phyloP scores from a whole-genome alignment of 768 basidiomycete genomes.

The Trametes cubensis region DNA sequence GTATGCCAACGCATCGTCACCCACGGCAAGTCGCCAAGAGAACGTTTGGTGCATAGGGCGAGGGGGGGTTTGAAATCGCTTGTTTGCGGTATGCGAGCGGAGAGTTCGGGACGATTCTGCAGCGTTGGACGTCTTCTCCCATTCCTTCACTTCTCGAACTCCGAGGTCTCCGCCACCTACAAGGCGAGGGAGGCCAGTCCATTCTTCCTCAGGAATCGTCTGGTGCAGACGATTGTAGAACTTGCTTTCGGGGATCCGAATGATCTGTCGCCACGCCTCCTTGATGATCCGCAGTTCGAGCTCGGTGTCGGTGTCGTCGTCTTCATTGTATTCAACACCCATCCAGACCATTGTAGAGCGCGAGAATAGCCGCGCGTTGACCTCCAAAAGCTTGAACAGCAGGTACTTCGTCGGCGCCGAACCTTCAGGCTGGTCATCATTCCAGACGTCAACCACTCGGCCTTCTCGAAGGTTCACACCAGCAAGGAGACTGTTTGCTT shows the following conservation, averaged over 20 bases:
- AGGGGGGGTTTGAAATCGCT: neutral
- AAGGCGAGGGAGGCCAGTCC: neutral
- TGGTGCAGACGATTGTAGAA: conserved; percentile 10
- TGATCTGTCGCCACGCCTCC: conserved; percentile 20
- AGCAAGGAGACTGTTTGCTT: neutral
- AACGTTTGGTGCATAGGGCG: conserved; percentile 11
- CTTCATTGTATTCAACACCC: conserved; percentile 4
- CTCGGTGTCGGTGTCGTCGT: neutral
- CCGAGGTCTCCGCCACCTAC: neutral
- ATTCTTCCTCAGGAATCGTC: neutral
- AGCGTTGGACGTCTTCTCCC: neutral
- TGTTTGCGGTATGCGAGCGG: too few relatives aligned
- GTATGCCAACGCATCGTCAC: neutral
- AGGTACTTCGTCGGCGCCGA: neutral
- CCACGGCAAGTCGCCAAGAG: neutral
- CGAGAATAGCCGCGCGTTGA: conserved; percentile 18
- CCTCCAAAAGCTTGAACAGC: conserved; percentile 5
- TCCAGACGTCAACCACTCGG: conserved; percentile 4
- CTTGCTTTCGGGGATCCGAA: conserved; percentile 5
- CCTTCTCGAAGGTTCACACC: neutral
- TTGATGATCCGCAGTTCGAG: conserved; percentile 10
- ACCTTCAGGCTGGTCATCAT: neutral
- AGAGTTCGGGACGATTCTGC: too few relatives aligned
- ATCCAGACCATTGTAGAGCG: conserved; percentile 22
- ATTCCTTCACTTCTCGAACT: neutral